phyloP scores from a whole-genome alignment of 345 rosid species.

The Mallotus nudiflorus region DNA sequence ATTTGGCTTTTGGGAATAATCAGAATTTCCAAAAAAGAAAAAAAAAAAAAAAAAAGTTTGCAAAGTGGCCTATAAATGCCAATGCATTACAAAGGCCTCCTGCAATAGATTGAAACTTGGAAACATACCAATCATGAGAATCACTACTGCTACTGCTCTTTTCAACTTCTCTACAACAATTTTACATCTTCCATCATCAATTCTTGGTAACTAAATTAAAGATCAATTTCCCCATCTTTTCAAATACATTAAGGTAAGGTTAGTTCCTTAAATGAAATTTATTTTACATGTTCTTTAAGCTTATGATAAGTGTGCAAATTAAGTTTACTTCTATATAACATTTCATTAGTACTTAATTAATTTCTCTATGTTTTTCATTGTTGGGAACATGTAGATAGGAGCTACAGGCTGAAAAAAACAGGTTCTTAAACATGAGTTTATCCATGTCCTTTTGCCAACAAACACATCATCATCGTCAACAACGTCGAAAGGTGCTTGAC shows the following conservation, averaged over 20 bases:
- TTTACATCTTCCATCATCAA: too few relatives aligned
- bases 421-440: not conserved
- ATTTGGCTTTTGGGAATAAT: constrained; percentile 14
- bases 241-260: not conserved
- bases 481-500: not conserved
- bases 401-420: too few relatives aligned
- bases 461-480: not conserved
- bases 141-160: too few relatives aligned
- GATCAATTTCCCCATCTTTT: too few relatives aligned
- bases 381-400: too few relatives aligned
- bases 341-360: not conserved
- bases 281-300: not conserved
- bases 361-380: not conserved
- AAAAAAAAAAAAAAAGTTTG: too few relatives aligned
- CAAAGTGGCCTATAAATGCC: constrained; percentile 18
- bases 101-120: not conserved
- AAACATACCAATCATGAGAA: too few relatives aligned
- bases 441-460: constrained; percentile 15
- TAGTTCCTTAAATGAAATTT: not conserved
- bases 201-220: too few relatives aligned
- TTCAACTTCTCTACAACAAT: not conserved
- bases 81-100: not conserved
- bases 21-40: too few relatives aligned
- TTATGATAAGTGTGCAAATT: not conserved
- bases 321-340: not conserved